These are phyloP conservation scores for Phlebiopsis flavidoalba DNA, from an alignment of 768 basidiomycete genomes.

Conservation along the genomic window DNA sequence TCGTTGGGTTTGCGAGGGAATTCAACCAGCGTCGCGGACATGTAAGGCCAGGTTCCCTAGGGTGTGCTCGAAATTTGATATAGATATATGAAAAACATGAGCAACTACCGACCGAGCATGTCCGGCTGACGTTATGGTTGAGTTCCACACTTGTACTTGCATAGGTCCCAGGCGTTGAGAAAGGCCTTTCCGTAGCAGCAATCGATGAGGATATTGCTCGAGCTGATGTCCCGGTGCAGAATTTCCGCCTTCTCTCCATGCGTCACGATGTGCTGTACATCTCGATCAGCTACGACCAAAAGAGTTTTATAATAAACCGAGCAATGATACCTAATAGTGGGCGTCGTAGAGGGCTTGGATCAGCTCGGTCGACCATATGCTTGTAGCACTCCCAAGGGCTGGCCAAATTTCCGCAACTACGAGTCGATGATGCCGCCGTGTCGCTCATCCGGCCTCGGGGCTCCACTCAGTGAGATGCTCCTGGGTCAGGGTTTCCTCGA, in stretches of 20 bases:
- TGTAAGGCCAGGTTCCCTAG: neutral
- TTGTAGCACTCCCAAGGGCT: neutral
- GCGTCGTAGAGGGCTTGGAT: neutral
- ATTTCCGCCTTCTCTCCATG: conserved; percentile 6
- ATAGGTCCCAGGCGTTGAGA: conserved; percentile 10
- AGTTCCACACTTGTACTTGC: neutral
- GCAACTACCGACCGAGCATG: neutral
- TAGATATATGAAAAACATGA: neutral
- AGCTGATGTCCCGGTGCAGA: conserved; percentile 17
- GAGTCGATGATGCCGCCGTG: neutral
- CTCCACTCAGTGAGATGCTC: neutral
- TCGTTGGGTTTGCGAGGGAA: conserved; percentile 6
- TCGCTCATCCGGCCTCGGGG: neutral
- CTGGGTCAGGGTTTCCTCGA: neutral
- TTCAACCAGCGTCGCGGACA: neutral
- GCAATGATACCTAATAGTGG: neutral
- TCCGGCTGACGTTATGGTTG: neutral
- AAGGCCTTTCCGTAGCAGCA: neutral
- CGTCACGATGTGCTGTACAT: conserved; percentile 10
- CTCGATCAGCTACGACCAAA: too few relatives aligned
- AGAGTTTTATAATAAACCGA: too few relatives aligned
- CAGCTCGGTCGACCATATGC: neutral
- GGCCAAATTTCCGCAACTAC: neutral
- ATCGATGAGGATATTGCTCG: conserved; percentile 17
- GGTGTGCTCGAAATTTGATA: neutral